These are phyloP conservation scores for Botryotinia narcissicola DNA, from an alignment of 2,329 filamentous ascomycete species.

Conservation along the genomic window DNA sequence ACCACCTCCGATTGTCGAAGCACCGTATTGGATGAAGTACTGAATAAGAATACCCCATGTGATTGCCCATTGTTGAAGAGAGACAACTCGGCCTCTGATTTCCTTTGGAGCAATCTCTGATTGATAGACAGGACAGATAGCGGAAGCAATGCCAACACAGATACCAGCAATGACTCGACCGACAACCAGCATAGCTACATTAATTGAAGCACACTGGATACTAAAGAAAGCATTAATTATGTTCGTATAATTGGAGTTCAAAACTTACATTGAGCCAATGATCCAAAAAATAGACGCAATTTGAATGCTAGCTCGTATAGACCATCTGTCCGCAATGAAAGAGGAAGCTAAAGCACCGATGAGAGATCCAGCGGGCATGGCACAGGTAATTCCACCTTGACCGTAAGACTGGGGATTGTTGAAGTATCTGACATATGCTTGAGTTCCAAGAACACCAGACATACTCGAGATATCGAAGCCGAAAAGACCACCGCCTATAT, in stretches of 20 bases:
- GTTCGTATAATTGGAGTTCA: neutral
- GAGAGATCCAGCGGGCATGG: slow-evolving; percentile 72
- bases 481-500: slow-evolving; percentile 61
- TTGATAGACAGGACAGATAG: slow-evolving; percentile 66
- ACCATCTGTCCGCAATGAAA: slow-evolving; percentile 53
- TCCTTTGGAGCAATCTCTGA: slow-evolving; percentile 62
- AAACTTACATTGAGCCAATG: slow-evolving; percentile 41
- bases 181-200: slow-evolving; percentile 67
- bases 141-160: slow-evolving; percentile 69
- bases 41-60: slow-evolving; percentile 68
- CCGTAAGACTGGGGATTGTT: slow-evolving; percentile 55
- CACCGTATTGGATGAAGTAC: slow-evolving; percentile 65
- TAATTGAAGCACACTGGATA: slow-evolving; percentile 58
- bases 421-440: slow-evolving; percentile 72
- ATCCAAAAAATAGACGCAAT: slow-evolving; percentile 51
- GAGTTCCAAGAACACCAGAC: slow-evolving; percentile 64
- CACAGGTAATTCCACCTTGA: slow-evolving; percentile 69
- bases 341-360: slow-evolving; percentile 57
- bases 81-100: slow-evolving; percentile 58
- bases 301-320: slow-evolving; percentile 47
- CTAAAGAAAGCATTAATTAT: slow-evolving; percentile 40
- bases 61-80: slow-evolving; percentile 68
- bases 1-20: slow-evolving; percentile 53
- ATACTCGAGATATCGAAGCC: slow-evolving; percentile 79
- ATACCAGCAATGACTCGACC: slow-evolving; percentile 71